A percentile compares a stretch with the other conserved stretches of the same genome.
phyloP scores from a whole-genome alignment of 768 basidiomycete species.

The Trichaptum fuscoviolaceum region DNA sequence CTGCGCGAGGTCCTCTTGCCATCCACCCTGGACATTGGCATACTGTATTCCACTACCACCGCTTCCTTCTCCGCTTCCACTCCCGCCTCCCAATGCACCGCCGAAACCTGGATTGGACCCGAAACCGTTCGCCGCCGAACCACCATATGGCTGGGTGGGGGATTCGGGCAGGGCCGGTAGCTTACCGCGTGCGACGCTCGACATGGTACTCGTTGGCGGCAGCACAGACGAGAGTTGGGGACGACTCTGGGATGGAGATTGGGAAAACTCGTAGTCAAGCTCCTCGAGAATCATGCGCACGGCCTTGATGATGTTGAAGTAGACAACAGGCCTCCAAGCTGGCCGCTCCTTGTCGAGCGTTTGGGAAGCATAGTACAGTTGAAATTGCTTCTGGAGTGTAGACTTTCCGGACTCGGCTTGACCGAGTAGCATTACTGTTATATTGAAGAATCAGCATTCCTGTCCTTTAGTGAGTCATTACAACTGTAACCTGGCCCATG shows the following conservation, averaged over 20 bases:
- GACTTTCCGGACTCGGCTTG: conserved; percentile 84
- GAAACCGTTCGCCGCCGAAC: background rate
- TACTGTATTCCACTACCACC: conserved; percentile 23
- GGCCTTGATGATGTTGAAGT: conserved; percentile 80
- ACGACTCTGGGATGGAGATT: conserved; percentile 17
- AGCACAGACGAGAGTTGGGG: conserved; percentile 14
- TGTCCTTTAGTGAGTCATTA: conserved; percentile 14
- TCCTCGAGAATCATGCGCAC: conserved; percentile 70
- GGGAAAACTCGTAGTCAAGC: conserved; percentile 52
- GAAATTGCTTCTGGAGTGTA: conserved; percentile 81
- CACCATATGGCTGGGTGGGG: background rate
- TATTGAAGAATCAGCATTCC: conserved; percentile 24
- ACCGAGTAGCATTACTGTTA: conserved; percentile 64
- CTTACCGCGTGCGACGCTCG: background rate
- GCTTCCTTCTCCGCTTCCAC: conserved; percentile 3
- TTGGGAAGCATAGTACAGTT: conserved; percentile 70
- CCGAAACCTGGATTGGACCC: background rate
- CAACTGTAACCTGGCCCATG: background rate
- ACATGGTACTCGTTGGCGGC: conserved; percentile 2
- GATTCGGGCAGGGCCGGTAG: background rate
- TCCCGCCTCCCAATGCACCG: background rate
- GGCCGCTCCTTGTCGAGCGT: conserved; percentile 66
- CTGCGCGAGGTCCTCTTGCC: conserved; percentile 41
- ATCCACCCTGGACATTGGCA: conserved; percentile 27
- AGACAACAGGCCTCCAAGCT: conserved; percentile 75